Percentiles rank a stretch among this genome's conserved stretches.
Conservation (phyloP, 345 rosid species). For the Fremontodendron californicum region DNA sequence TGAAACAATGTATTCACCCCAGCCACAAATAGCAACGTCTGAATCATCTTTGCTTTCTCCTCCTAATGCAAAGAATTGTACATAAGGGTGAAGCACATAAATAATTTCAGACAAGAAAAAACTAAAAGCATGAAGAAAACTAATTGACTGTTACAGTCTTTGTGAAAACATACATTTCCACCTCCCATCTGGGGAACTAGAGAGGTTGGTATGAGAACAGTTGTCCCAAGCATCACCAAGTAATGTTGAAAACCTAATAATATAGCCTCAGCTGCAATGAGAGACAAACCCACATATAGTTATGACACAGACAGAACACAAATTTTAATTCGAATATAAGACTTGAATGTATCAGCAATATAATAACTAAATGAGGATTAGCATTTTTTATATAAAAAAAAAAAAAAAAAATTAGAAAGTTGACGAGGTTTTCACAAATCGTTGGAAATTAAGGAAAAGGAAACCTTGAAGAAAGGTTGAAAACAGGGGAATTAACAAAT, state of each 20-base stretch:
- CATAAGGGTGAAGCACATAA: background rate
- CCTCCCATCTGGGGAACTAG: conserved; percentile 99
- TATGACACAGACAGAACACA: background rate
- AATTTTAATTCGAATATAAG: background rate
- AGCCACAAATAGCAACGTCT: conserved; percentile 86
- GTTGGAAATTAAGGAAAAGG: background rate
- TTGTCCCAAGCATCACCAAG: conserved; percentile 96
- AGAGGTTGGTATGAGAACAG: conserved; percentile 74
- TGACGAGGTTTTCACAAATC: background rate
- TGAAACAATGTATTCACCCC: conserved; percentile 80
- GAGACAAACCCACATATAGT: conserved; percentile 12
- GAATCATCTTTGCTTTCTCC: conserved; percentile 91
- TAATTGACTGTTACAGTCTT: background rate
- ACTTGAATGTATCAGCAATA: background rate
- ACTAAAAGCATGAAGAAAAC: conserved; percentile 16
- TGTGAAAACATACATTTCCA: conserved; percentile 56
- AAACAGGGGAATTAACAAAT: background rate
- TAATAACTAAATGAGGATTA: background rate
- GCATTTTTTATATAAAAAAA: background rate
- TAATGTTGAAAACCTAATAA: conserved; percentile 94
- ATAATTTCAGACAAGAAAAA: background rate
- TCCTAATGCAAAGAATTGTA: conserved; percentile 38
- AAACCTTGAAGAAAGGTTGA: background rate
- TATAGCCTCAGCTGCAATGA: conserved; percentile 80
- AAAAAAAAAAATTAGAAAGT: background rate